These are phyloP conservation scores for Apophysomyces sp. DNA, from an alignment of 371 early-diverging fungal genomes.

Conservation along the genomic window DNA sequence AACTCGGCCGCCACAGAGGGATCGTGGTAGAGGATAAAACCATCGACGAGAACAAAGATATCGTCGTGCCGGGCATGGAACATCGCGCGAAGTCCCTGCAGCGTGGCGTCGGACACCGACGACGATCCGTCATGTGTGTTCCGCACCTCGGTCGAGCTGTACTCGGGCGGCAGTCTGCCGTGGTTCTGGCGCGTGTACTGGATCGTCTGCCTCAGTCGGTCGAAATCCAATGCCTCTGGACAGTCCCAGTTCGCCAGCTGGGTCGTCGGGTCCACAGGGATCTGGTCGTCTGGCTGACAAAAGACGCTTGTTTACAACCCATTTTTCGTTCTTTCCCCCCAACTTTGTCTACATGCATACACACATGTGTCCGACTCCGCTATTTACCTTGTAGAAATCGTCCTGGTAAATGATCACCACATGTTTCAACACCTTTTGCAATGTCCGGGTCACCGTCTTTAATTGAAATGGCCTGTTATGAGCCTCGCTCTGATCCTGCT, in stretches of 20 bases:
- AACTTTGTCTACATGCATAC: background rate
- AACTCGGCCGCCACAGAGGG: slow-evolving; percentile 31
- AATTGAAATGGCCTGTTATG: background rate
- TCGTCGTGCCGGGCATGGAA: slow-evolving; percentile 11
- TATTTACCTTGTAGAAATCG: slow-evolving; percentile 71
- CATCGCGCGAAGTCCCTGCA: background rate
- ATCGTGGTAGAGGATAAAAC: slow-evolving; percentile 73
- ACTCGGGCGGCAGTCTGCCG: slow-evolving; percentile 40
- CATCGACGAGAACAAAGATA: slow-evolving; percentile 74
- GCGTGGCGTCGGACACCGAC: background rate
- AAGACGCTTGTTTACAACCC: no score
- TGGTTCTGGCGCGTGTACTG: slow-evolving; percentile 30
- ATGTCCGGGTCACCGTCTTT: slow-evolving; percentile 63
- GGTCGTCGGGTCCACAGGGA: slow-evolving; percentile 66
- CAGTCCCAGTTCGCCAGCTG: slow-evolving; percentile 85
- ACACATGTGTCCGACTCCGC: background rate
- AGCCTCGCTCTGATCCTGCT: background rate
- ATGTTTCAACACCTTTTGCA: slow-evolving; percentile 59
- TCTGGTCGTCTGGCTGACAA: slow-evolving; percentile 53
- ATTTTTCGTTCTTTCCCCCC: no score
- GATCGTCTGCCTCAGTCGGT: slow-evolving; percentile 42
- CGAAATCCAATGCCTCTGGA: slow-evolving; percentile 74
- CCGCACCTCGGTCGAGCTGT: slow-evolving; percentile 46
- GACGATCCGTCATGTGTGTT: slow-evolving; percentile 49
- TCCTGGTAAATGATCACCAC: slow-evolving; percentile 78